phyloP scores from a whole-genome alignment of 805 yeast species.

The Wickerhamomyces bisporus region DNA sequence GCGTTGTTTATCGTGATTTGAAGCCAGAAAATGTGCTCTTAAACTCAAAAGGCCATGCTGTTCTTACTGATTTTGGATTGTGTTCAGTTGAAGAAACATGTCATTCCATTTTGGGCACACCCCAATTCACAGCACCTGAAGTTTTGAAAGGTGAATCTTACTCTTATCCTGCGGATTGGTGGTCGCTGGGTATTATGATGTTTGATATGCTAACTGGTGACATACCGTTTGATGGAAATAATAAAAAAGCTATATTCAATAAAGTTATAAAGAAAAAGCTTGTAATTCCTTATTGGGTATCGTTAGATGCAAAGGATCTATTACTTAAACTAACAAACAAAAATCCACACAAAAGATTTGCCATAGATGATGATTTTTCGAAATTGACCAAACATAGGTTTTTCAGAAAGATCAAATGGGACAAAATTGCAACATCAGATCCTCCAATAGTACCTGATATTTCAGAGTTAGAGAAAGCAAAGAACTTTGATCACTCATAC shows the following conservation, averaged over 20 bases:
- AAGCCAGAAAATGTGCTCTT: constrained; percentile 88
- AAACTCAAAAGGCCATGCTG: constrained; percentile 72
- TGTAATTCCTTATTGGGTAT: constrained; percentile 60
- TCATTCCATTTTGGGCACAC: constrained; percentile 39
- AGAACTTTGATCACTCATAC: constrained; percentile 73
- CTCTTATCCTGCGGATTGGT: constrained; percentile 83
- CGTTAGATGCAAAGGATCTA: constrained; percentile 73
- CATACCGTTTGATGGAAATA: constrained; percentile 81
- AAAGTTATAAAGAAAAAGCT: constrained; percentile 62
- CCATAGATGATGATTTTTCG: constrained; percentile 40
- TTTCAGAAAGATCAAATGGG: constrained; percentile 75
- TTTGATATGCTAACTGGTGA: constrained; percentile 76
- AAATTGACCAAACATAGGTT: constrained; percentile 59
- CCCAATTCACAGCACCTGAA: constrained; percentile 73
- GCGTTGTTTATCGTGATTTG: constrained; percentile 81
- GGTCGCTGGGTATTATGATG: constrained; percentile 81
- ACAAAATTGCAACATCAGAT: constrained; percentile 34
- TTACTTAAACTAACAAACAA: constrained; percentile 61
- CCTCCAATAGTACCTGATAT: constrained; percentile 79
- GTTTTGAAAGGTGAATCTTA: constrained; percentile 74
- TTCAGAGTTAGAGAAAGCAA: constrained; percentile 72
- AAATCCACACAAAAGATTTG: constrained; percentile 59
- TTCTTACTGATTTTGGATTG: constrained; percentile 82
- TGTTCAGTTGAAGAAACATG: constrained; percentile 36
- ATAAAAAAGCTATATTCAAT: constrained; percentile 60